Evolutionary conservation across 352 stramenopile species (phyloP), one percentile per base, ranked within the genome.

Genomic region (Globisporangium paddicum): DNA sequence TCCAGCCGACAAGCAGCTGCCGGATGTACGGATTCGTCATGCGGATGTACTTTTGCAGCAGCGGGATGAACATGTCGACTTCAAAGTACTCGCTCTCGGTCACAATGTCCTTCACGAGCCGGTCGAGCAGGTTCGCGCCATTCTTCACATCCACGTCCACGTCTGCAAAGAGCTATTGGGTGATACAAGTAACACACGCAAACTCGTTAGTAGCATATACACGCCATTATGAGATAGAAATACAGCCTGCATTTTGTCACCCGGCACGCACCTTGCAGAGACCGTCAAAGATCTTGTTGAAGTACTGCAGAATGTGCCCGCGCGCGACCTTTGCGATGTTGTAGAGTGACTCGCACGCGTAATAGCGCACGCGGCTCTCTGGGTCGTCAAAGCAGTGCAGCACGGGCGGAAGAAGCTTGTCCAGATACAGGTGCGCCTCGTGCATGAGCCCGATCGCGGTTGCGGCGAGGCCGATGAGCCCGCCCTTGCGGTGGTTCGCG

Each of bases 91-190:
- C 88, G 35, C 90, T 98, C 71, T 99, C 97, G 0, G 97, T 99
- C 19, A 99, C 97, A 73, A 99, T 99, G 70, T 99, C 97, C 71
- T 99, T 99, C 16, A 99, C 84, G 9, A 99, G 73, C 26, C 88
- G 66, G 53, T 97, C 88, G 5, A 97, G 65, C 42, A 97, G 66
- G 64, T 96, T 93, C 2, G 87, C 89, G 28, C 85, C 86, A 72
- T 99, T 99, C 75, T 99, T 99, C 8, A 99, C 98, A 75, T 99
- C 97, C 4, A 99, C 91, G 67, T 99, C 97, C 5, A 99, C 97
- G 70, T 99, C 97, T 0, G 97, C 96, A 73, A 99, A 99, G 4
- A 99, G 75, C 73, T 98, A 96, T 14, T 79, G 95, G 26, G 26
- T n/a, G n/a, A 32, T 32, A 40, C 5, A 19, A n/a, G 23, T n/a